Evolutionary conservation across 2,329 filamentous ascomycete genomes (phyloP).

Genomic region (Claviceps maximensis): DNA sequence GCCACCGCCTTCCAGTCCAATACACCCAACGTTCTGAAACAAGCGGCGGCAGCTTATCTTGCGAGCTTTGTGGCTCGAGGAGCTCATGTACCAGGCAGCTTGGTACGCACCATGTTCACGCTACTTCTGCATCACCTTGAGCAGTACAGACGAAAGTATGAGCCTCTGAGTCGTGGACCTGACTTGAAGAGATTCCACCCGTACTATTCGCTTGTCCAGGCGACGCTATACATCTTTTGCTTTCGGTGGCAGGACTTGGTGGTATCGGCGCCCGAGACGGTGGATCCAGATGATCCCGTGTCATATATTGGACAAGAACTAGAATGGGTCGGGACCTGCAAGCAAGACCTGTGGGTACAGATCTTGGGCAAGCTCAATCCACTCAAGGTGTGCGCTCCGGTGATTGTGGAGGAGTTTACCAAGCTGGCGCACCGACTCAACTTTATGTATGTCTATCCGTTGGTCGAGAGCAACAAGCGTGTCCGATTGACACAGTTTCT

Average conservation of each 20-base stretch:
- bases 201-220: constrained; percentile 83
- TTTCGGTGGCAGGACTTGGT: constrained; percentile 94
- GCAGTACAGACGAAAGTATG: constrained; percentile 57
- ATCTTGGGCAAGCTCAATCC: constrained; percentile 87
- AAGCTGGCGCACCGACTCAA: constrained; percentile 73
- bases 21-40: constrained; percentile 59
- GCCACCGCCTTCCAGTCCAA: constrained; percentile 40
- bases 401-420: constrained; percentile 85
- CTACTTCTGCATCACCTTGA: constrained; percentile 69
- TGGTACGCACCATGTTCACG: constrained; percentile 72
- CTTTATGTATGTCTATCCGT: constrained; percentile 78
- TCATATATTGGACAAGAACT: constrained; percentile 58
- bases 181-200: constrained; percentile 72
- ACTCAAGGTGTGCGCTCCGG: constrained; percentile 82
- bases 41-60: constrained; percentile 82
- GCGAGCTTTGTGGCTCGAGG: constrained; percentile 90
- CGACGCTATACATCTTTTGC: constrained; percentile 87
- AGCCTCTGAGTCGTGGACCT: constrained; percentile 64
- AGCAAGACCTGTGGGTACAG: constrained; percentile 60
- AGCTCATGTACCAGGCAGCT: constrained; percentile 59
- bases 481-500: constrained; percentile 64
- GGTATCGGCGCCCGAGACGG: constrained; percentile 42
- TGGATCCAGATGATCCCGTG: constrained; percentile 48
- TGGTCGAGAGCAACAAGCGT: constrained; percentile 86
- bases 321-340: constrained; percentile 62